Conservation (phyloP, 2,329 filamentous ascomycete genomes). For the Phialophora expanda region DNA sequence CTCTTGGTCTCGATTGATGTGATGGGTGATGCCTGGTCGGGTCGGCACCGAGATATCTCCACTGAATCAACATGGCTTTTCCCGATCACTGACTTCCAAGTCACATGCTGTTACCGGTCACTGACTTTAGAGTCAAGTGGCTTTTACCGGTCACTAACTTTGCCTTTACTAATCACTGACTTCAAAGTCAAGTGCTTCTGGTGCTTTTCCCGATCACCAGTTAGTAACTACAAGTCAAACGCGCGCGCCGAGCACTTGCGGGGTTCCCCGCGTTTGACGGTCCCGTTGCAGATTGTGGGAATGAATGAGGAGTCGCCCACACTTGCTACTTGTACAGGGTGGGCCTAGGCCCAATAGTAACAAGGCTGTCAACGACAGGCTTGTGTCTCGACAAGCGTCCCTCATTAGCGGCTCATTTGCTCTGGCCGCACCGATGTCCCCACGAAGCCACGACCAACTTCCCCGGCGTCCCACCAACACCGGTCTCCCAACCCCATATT, state of each 20-base stretch:
- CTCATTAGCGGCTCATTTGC: conserved; percentile 1
- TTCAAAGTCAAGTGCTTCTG: no score
- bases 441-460: conserved; percentile 1
- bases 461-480: conserved; percentile 3
- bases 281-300: conserved; percentile 3
- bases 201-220: no score
- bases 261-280: conserved; percentile 6
- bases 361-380: not conserved
- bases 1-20: no score
- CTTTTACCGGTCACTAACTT: no score
- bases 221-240: not conserved
- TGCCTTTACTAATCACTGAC: not conserved
- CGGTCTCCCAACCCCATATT: not conserved
- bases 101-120: no score
- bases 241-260: not conserved
- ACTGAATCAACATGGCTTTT: not conserved
- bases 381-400: not conserved
- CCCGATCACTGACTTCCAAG: not conserved
- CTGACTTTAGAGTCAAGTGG: no score
- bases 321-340: no score
- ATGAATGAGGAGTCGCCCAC: not conserved
- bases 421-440: not conserved
- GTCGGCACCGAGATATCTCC: conserved; percentile 7
- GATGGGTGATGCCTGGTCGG: not conserved
- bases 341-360: no score